Conservation (phyloP, 2,329 filamentous ascomycete species). For the Ascochyta fabae region DNA sequence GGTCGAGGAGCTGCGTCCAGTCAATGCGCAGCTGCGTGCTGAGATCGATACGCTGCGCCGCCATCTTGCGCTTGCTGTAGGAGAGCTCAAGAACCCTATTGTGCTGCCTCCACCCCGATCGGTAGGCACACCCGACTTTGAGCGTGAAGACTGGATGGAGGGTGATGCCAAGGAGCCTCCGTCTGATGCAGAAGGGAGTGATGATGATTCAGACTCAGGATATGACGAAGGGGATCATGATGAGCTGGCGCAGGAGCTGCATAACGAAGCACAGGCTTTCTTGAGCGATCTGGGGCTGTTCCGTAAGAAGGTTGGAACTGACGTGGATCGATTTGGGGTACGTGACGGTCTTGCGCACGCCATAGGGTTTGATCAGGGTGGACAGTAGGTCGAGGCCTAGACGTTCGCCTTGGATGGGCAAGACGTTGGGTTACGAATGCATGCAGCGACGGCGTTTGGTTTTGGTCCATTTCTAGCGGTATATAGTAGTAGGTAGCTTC, state of each 20-base stretch:
- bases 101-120: conserved; percentile 57
- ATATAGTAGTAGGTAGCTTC: conserved; percentile 15
- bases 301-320: conserved; percentile 84
- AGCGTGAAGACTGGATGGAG: conserved; percentile 38
- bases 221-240: conserved; percentile 67
- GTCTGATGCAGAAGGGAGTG: conserved; percentile 46
- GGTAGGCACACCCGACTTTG: conserved; percentile 39
- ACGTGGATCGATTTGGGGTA: conserved; percentile 68
- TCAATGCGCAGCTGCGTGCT: conserved; percentile 63
- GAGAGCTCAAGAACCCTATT: conserved; percentile 90
- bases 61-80: conserved; percentile 85
- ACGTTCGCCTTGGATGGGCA: not conserved
- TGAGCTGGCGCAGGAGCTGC: conserved; percentile 67
- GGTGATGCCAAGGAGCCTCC: conserved; percentile 30
- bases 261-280: conserved; percentile 84
- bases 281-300: conserved; percentile 81
- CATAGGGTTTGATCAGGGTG: conserved; percentile 9
- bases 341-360: conserved; percentile 30
- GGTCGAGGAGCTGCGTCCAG: conserved; percentile 56
- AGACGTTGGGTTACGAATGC: conserved; percentile 30
- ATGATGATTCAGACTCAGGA: conserved; percentile 54
- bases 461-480: not conserved
- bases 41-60: conserved; percentile 88
- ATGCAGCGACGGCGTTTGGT: conserved; percentile 43
- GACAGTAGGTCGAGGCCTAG: not conserved